Evolutionary conservation across 768 basidiomycete species (phyloP).

Genomic region (Chiua virens): DNA sequence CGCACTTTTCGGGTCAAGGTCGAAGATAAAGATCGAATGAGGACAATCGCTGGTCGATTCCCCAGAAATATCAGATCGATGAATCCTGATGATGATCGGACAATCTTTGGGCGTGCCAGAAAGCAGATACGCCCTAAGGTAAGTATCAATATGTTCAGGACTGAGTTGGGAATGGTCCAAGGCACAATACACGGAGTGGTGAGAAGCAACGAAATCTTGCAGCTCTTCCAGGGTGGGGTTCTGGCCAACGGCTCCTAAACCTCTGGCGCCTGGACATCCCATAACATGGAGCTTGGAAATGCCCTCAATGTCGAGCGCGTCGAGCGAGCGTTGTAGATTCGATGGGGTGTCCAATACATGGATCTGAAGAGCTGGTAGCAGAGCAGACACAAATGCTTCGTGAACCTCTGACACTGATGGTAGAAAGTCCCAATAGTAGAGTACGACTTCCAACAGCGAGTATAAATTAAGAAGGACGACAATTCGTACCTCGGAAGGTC

Average conservation of each 20-base stretch:
- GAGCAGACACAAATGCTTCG: constrained; percentile 47
- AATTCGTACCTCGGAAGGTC: constrained; percentile 60
- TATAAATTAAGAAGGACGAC: constrained; percentile 4
- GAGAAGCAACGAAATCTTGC: constrained; percentile 58
- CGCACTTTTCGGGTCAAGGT: constrained; percentile 81
- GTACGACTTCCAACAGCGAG: constrained; percentile 5
- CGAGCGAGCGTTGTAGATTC: constrained; percentile 71
- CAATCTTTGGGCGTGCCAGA: constrained; percentile 98
- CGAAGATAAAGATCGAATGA: constrained; percentile 67
- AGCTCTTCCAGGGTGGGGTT: constrained; percentile 69
- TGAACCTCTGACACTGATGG: constrained; percentile 34
- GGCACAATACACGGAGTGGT: constrained; percentile 37
- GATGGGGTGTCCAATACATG: constrained; percentile 55
- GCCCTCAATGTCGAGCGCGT: constrained; percentile 84
- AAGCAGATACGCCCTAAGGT: constrained; percentile 74
- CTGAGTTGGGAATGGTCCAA: constrained; percentile 40
- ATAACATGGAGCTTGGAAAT: constrained; percentile 46
- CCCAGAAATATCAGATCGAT: constrained; percentile 4
- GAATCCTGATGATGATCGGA: constrained; percentile 58
- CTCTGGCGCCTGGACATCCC: constrained; percentile 5
- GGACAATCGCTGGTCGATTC: constrained; percentile 29
- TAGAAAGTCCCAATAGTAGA: constrained; percentile 16
- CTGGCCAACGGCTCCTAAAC: constrained; percentile 31
- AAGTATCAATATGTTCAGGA: constrained; percentile 53
- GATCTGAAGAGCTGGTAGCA: constrained; percentile 48